Conservation (phyloP, 2,329 filamentous ascomycete species). For the Thelonectria olida region DNA sequence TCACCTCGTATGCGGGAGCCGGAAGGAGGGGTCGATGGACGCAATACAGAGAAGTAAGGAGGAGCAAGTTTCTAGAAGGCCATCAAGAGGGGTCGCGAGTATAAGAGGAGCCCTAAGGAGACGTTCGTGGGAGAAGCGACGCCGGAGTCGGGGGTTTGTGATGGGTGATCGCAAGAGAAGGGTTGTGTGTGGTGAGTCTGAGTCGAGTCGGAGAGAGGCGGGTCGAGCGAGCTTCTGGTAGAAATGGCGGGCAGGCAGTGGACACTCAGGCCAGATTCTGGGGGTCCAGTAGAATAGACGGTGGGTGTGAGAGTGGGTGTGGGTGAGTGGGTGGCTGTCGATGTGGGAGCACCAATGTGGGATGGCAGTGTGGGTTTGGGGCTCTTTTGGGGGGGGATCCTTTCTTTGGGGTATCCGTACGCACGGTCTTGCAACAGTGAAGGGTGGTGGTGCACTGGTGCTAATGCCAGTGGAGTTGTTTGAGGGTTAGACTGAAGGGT, state of each 20-base stretch:
- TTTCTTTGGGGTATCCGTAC: constrained; percentile 17
- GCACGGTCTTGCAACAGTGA: constrained; percentile 20
- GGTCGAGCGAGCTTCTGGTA: constrained; percentile 36
- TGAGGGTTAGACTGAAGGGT: constrained; percentile 16
- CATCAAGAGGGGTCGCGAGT: constrained; percentile 32
- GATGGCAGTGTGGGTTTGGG: constrained; percentile 20
- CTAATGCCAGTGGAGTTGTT: constrained; percentile 17
- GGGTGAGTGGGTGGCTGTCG: constrained; percentile 16
- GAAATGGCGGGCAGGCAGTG: constrained; percentile 40
- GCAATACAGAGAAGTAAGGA: constrained; percentile 4
- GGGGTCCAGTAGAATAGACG: constrained; percentile 5
- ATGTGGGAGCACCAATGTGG: constrained; percentile 24
- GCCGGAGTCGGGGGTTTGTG: constrained; percentile 22
- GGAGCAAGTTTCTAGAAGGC: constrained; percentile 29
- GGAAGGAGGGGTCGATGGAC: constrained; percentile 17
- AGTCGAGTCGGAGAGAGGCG: constrained; percentile 37
- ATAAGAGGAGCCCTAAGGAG: constrained; percentile 5
- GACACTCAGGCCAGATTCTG: constrained; percentile 30
- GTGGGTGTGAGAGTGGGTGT: constrained; percentile 2
- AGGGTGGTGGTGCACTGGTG: constrained; percentile 7
- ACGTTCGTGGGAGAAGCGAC: constrained; percentile 18
- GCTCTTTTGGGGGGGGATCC: constrained; percentile 6
- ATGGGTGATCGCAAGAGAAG: constrained; percentile 31
- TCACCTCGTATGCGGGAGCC: constrained; percentile 34
- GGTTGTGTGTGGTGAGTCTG: constrained; percentile 36